Evolutionary conservation across 139 green algal species (phyloP).

Genomic region (Tetraselmis chui): DNA sequence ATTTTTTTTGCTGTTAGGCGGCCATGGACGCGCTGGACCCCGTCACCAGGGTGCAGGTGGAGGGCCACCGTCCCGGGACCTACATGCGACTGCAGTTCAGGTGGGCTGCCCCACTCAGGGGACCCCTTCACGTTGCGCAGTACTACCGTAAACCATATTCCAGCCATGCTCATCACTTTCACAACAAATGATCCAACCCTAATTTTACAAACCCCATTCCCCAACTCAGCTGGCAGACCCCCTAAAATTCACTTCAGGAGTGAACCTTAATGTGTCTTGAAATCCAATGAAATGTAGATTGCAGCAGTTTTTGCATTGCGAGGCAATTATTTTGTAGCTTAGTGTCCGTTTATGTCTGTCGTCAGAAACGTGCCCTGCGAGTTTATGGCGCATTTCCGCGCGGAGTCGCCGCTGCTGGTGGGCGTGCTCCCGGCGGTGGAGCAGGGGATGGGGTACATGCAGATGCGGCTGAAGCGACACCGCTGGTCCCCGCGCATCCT

Average conservation of each 20-base stretch:
- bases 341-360: constrained; percentile 6
- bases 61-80: constrained; percentile 69
- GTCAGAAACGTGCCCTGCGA: constrained; percentile 75
- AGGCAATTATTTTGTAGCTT: not conserved
- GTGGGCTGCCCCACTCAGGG: constrained; percentile 22
- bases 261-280: no score
- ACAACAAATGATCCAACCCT: no score
- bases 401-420: constrained; percentile 72
- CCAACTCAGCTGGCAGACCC: no score
- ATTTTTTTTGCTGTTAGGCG: no score
- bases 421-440: constrained; percentile 74
- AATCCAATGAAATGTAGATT: not conserved
- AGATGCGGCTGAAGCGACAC: constrained; percentile 76
- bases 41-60: constrained; percentile 63
- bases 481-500: constrained; percentile 74
- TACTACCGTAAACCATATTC: no score
- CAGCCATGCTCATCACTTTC: no score
- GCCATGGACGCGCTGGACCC: constrained; percentile 73
- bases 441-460: constrained; percentile 77
- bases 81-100: constrained; percentile 86
- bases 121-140: no score
- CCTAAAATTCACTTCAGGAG: no score
- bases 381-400: constrained; percentile 79
- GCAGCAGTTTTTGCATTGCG: not conserved
- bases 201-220: no score